Percentiles rank a stretch among this genome's conserved stretches.
Conservation (phyloP, 2,329 filamentous ascomycete genomes). For the Leptographium flavum region DNA sequence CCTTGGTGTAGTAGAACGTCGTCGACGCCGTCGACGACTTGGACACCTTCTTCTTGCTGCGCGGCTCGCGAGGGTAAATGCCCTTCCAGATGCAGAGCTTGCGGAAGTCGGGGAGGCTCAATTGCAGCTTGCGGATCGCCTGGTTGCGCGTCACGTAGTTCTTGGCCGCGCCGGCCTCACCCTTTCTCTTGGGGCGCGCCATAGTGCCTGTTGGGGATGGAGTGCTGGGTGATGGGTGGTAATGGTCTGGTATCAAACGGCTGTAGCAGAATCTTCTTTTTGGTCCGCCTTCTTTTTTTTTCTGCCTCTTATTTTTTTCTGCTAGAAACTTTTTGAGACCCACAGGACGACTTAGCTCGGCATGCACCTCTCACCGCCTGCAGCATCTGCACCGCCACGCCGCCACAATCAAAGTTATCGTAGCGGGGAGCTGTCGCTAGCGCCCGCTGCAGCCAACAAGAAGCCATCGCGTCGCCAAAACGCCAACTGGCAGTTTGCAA, state of each 20-base stretch:
- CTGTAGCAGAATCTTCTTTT: background rate
- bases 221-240: background rate
- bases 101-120: conserved; percentile 93
- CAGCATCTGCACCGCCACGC: background rate
- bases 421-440: too few relatives aligned
- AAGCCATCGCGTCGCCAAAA: background rate
- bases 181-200: conserved; percentile 83
- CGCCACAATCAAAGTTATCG: background rate
- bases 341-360: background rate
- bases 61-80: conserved; percentile 93
- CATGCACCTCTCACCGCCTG: background rate
- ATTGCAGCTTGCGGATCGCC: conserved; percentile 93
- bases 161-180: conserved; percentile 81
- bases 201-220: conserved; percentile 25
- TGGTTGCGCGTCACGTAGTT: conserved; percentile 98
- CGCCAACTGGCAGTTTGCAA: background rate
- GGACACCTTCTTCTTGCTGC: conserved; percentile 92
- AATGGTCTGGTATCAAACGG: background rate
- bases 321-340: conserved; percentile 2
- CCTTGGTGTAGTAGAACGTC: conserved; percentile 84
- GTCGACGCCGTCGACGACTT: conserved; percentile 82
- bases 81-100: conserved; percentile 99
- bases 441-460: background rate
- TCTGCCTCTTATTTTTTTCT: conserved; percentile 1
- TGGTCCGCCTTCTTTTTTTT: background rate